Evolutionary conservation across 768 basidiomycete genomes (phyloP), one percentile per base, ranked within the genome.

Genomic region (Candolleomyces aberdarensis): DNA sequence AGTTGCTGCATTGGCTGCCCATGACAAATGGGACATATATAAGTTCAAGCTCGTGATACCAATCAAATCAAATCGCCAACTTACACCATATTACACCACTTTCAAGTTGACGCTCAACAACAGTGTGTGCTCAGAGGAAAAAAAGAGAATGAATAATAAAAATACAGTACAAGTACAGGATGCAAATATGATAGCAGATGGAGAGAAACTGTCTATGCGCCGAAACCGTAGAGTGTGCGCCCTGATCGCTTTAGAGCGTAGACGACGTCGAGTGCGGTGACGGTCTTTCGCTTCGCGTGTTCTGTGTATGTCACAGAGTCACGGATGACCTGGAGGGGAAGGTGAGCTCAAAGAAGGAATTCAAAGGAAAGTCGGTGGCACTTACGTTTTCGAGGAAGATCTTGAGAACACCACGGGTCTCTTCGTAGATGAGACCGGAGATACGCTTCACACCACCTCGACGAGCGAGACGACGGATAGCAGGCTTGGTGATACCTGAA

Each of bases 271-370:
- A 93, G 87, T 26, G 92, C 90, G 39, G 92, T 93, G 62, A 93
- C 91, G 32, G 89, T 91, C 82, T 88, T 89, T 79, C 89, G 85
- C 76, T 95, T 95, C 58, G 92, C 92, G 80, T 94, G 92, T 76
- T 94, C 92, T 63, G 92, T 93, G 80, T 93, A 94, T 67, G 91
- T 94, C 66, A 94, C 90, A 19, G 90, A 91, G 77, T 92, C 91
- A 65, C 90, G 86, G 75, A 93, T 92, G 72, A 94, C 55, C 55
- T 56, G 55, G n/a, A 41, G 53, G 32, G 26, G 26, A 55, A 51
- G 52, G 41, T 20, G 19, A 41, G 43, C 10, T 17, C 14, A 7
- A 26, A 43, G 39, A 56, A 43, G 31, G 11, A 44, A 26, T 6
- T 26, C 26, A 3, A 26, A 26, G 26, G 26, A 1, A 36, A 14